A percentile compares a stretch with the other conserved stretches of the same genome.
Evolutionary conservation across 345 rosid genomes (phyloP).

Genomic region (Rhodamnia rubescens): DNA sequence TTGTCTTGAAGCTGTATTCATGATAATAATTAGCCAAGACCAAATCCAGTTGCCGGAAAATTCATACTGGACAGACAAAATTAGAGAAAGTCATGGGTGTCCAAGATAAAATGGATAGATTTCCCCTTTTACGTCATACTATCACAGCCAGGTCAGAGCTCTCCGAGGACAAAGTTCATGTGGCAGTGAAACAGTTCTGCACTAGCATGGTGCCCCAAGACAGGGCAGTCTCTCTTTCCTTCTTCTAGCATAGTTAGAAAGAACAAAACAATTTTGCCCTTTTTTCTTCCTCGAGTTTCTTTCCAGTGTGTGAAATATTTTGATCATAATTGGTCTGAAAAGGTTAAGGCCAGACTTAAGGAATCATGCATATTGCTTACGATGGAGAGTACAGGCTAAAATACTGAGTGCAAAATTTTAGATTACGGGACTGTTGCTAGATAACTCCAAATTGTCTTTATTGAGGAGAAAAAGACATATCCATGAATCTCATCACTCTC

Average conservation of each 20-base stretch:
- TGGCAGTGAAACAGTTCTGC: neutral
- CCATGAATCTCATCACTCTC: neutral
- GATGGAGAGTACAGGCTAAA: neutral
- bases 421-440: neutral
- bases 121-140: neutral
- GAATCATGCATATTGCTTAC: neutral
- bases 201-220: neutral
- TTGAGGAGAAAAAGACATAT: neutral
- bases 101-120: neutral
- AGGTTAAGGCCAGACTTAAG: neutral
- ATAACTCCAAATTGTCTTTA: neutral
- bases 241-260: neutral
- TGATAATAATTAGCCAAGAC: neutral
- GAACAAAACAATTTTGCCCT: neutral
- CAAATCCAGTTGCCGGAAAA: neutral
- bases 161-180: neutral
- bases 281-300: neutral
- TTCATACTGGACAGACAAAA: neutral
- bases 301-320: neutral
- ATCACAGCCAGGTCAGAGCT: neutral
- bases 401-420: neutral
- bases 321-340: neutral
- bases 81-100: neutral
- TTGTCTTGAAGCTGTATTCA: slow-evolving; percentile 47
- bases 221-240: neutral